Evolutionary conservation across 2,329 filamentous ascomycete species (phyloP), one percentile per base, ranked within the genome.

Genomic region (Microsporum audouinii): DNA sequence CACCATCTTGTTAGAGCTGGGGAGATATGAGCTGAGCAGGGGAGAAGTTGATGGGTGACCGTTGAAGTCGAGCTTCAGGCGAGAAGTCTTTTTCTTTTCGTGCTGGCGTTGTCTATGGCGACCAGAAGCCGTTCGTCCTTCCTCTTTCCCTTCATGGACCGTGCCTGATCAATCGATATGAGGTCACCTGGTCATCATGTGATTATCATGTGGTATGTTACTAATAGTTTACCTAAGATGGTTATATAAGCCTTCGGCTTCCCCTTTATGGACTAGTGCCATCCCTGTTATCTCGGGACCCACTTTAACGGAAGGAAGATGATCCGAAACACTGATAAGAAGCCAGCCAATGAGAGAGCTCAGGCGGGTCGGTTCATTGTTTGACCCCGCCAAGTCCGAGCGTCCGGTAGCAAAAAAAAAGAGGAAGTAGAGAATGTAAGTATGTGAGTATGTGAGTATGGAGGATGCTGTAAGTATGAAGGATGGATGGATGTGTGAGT

Each of bases 1-100:
- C 66, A 78, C 75, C 75, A 77, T 78, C 60, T 61, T 72, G 71
- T 65, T 43, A 64, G 17, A 41, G 60, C 36, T 29, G 27, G 59
- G 41, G 56, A 61, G 43, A 17, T 57, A 33, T 57, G 34, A 2
- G 5, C 6, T 47, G 43, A 47, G 23, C 43, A 47, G 43, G 31
- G 23, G 27, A 5, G 7, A 51, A n/a, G 1, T 10, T 3, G 45
- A 5, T 31, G 27, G 8, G 12, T 12, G 45, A 14, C 7, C 1
- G 27, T 6, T 5, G 3, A 27, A 14, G 8, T 7, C 38, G 10
- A 47, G 43, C 27, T 7, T 56, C 14, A n/a, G 7, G 14, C 12
- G 23, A 14, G 12, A 31, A 14, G n/a, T 38, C n/a, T 14, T 17
- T 10, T 29, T 14, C 31, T 36, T n/a, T 31, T 38, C 10, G 53